Evolutionary conservation across 1,284 basidiomycete genomes (phyloP).

Genomic region (Fomitopsis pinicola): DNA sequence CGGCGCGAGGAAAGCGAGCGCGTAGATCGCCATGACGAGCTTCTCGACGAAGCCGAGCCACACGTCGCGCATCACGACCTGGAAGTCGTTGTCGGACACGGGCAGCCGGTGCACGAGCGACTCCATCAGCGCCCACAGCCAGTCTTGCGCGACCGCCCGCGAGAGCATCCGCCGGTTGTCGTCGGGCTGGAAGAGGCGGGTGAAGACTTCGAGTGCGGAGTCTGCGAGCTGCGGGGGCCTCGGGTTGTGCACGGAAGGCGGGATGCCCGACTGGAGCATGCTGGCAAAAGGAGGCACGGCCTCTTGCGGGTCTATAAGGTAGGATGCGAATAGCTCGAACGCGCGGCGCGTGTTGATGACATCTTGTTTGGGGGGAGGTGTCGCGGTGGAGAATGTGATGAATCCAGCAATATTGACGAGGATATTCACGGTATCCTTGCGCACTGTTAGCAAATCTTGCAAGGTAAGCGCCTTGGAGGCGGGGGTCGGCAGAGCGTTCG

Average conservation of each 20-base stretch:
- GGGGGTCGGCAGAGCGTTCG: slow-evolving; percentile 38
- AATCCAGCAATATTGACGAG: slow-evolving; percentile 62
- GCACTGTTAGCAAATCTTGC: slow-evolving; percentile 66
- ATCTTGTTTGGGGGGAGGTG: slow-evolving; percentile 29
- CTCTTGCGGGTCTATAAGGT: slow-evolving; percentile 68
- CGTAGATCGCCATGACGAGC: slow-evolving; percentile 77
- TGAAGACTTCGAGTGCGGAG: slow-evolving; percentile 80
- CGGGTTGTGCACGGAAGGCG: slow-evolving; percentile 33
- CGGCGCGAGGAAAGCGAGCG: slow-evolving; percentile 81
- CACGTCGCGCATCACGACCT: slow-evolving; percentile 53
- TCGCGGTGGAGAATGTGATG: slow-evolving; percentile 41
- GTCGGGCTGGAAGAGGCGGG: slow-evolving; percentile 73
- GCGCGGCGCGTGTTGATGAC: slow-evolving; percentile 48
- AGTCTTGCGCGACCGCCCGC: slow-evolving; percentile 49
- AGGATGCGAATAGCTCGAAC: slow-evolving; percentile 72
- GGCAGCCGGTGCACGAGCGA: slow-evolving; percentile 82
- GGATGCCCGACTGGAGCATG: slow-evolving; percentile 46
- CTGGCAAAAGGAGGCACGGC: slow-evolving; percentile 59
- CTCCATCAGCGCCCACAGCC: slow-evolving; percentile 62
- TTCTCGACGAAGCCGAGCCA: slow-evolving; percentile 84
- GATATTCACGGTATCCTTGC: slow-evolving; percentile 76
- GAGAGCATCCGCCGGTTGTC: slow-evolving; percentile 76
- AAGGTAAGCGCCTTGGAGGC: slow-evolving; percentile 59
- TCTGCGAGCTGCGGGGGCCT: slow-evolving; percentile 66
- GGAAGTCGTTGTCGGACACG: slow-evolving; percentile 72